Conservation (phyloP, 176 grass and related monocot genomes). For the Avena eriantha region DNA sequence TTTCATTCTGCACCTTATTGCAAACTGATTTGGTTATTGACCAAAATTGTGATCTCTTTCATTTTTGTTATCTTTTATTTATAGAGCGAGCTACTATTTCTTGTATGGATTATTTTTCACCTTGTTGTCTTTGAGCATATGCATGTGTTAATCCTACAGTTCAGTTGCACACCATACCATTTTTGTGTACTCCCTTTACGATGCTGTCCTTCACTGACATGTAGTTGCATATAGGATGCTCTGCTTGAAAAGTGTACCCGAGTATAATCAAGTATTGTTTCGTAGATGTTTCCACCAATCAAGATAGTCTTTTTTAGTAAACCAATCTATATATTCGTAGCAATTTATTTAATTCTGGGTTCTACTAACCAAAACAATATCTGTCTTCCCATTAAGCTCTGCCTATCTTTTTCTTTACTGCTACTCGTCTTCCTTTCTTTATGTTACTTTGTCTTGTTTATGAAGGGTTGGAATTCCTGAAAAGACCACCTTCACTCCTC, state of each 20-base stretch:
- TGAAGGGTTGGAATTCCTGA: slow-evolving; percentile 16
- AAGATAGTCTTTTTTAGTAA: background rate
- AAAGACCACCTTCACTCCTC: background rate
- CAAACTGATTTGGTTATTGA: background rate
- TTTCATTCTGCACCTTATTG: background rate
- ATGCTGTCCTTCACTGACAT: no score
- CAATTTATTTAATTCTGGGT: background rate
- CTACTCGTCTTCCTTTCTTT: background rate
- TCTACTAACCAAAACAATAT: background rate
- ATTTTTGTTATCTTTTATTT: background rate
- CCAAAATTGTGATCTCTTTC: background rate
- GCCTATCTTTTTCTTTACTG: background rate
- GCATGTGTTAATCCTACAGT: background rate
- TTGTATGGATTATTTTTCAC: background rate
- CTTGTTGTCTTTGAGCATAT: background rate
- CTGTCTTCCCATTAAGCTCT: background rate
- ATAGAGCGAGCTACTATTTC: background rate
- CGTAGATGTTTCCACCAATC: background rate
- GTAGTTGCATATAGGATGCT: background rate
- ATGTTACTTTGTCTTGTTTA: background rate
- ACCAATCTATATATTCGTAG: background rate
- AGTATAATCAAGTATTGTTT: background rate
- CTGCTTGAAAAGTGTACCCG: background rate
- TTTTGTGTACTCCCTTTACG: background rate
- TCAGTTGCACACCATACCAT: background rate